These are phyloP conservation scores for Clavulina sp. DNA, from an alignment of 768 basidiomycete species.

Conservation along the genomic window DNA sequence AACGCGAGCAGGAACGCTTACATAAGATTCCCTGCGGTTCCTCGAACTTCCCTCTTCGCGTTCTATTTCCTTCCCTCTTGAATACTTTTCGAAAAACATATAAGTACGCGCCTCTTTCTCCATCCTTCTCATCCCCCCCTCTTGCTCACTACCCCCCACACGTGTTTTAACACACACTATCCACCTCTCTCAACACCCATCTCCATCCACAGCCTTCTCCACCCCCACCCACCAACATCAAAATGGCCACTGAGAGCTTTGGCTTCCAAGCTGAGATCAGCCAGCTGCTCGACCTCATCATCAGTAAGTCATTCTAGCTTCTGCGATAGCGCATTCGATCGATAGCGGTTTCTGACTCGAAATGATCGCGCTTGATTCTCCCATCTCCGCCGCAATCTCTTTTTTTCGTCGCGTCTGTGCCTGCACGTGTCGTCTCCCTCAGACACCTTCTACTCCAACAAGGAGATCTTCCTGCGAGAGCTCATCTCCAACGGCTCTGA, in stretches of 20 bases:
- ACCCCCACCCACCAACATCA: conserved; percentile 6
- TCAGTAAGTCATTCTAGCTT: conserved; percentile 42
- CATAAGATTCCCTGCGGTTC: no score
- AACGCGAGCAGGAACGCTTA: no score
- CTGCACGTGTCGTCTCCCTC: neutral
- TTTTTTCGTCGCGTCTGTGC: neutral
- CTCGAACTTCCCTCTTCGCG: no score
- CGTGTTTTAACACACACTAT: neutral
- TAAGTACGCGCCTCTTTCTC: no score
- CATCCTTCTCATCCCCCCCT: neutral
- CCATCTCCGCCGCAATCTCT: neutral
- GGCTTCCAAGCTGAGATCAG: conserved; percentile 99
- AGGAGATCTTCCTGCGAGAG: conserved; percentile 99
- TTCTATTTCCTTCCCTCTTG: no score
- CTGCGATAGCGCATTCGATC: conserved; percentile 11
- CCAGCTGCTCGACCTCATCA: conserved; percentile 95
- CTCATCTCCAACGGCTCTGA: conserved; percentile 94
- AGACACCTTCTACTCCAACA: conserved; percentile 99
- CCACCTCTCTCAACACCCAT: neutral
- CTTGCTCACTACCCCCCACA: neutral
- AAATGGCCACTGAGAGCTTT: conserved; percentile 48
- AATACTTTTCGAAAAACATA: no score
- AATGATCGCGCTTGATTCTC: neutral
- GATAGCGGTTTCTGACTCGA: no score
- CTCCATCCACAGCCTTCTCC: neutral